Evolutionary conservation across 1,284 basidiomycete genomes (phyloP).

Genomic region (Ustilago bromivora): DNA sequence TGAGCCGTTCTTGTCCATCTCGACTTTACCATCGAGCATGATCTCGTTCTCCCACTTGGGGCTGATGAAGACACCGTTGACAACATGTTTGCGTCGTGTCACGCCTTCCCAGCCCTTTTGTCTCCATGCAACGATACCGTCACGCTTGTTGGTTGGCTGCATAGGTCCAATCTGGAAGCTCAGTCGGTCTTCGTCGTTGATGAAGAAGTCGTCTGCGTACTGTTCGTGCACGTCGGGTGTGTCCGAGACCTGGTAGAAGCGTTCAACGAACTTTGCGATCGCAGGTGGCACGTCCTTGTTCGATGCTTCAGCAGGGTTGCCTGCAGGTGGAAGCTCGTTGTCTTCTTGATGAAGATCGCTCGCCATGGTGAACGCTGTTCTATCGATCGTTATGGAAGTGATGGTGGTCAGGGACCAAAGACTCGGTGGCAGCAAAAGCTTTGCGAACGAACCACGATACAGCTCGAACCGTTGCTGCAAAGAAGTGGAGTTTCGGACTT

Average conservation of each 20-base stretch:
- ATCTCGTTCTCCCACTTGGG: slow-evolving; percentile 48
- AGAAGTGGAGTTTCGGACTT: background rate
- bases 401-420: background rate
- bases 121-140: slow-evolving; percentile 45
- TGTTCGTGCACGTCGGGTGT: slow-evolving; percentile 44
- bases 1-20: slow-evolving; percentile 51
- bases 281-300: slow-evolving; percentile 35
- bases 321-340: slow-evolving; percentile 36
- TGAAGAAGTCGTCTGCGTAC: slow-evolving; percentile 40
- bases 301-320: slow-evolving; percentile 31
- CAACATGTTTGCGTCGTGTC: slow-evolving; percentile 44
- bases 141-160: slow-evolving; percentile 35
- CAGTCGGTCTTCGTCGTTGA: slow-evolving; percentile 30
- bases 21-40: slow-evolving; percentile 56
- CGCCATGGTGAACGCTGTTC: slow-evolving; percentile 4
- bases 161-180: slow-evolving; percentile 58
- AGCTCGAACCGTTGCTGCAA: background rate
- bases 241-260: slow-evolving; percentile 49
- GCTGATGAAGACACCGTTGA: slow-evolving; percentile 48
- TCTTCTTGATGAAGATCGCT: slow-evolving; percentile 19
- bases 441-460: background rate
- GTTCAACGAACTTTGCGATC: slow-evolving; percentile 37
- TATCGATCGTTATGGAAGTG: background rate
- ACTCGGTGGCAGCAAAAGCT: background rate
- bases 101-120: slow-evolving; percentile 49